Evolutionary conservation across 441 rosid species (phyloP).

Genomic region (Pelargonium citronellum): DNA sequence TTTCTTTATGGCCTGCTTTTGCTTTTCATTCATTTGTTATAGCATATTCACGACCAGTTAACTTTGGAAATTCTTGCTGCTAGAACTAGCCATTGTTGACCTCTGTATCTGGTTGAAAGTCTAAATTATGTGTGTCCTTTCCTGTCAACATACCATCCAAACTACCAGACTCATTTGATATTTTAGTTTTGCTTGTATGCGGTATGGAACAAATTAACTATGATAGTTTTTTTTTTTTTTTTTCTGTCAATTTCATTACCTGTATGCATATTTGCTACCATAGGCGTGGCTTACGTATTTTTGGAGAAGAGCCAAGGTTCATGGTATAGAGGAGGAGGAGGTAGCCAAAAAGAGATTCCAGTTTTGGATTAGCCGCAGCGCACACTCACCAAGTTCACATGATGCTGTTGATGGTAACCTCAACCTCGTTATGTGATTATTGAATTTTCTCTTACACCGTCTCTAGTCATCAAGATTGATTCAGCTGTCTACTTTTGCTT

Average conservation of each 20-base stretch:
- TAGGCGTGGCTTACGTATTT: constrained; percentile 82
- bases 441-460: not conserved
- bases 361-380: constrained; percentile 63
- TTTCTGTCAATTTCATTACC: not conserved
- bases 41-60: not conserved
- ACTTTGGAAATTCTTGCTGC: not conserved
- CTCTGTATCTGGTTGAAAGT: not conserved
- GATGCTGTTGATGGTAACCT: constrained; percentile 78
- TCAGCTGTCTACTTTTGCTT: not conserved
- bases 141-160: not conserved
- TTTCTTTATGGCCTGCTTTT: constrained; percentile 13
- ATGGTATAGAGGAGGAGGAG: constrained; percentile 49
- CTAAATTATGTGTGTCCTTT: not conserved
- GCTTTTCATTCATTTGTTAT: constrained; percentile 3
- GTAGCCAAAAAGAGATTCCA: constrained; percentile 51
- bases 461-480: not conserved
- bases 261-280: not conserved
- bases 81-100: too few relatives aligned
- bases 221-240: not conserved
- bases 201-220: too few relatives aligned
- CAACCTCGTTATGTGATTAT: not conserved
- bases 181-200: too few relatives aligned
- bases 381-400: constrained; percentile 63
- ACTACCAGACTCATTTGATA: too few relatives aligned
- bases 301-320: constrained; percentile 66